These are phyloP conservation scores for Endoconidiophora laricicola DNA, from an alignment of 2,329 filamentous ascomycete genomes.

Conservation along the genomic window DNA sequence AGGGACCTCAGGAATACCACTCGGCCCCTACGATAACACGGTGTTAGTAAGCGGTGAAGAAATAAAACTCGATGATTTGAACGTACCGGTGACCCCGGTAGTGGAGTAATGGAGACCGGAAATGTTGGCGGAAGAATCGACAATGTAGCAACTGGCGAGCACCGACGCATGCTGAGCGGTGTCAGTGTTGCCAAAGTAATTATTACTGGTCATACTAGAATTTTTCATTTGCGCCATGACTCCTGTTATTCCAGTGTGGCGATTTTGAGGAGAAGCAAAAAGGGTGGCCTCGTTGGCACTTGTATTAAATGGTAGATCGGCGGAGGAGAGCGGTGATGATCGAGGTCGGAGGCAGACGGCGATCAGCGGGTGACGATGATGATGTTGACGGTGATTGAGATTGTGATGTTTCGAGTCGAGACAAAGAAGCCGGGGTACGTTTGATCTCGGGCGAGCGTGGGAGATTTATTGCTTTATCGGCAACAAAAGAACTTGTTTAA, in stretches of 20 bases:
- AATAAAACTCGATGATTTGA: not conserved
- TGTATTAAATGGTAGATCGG: not conserved
- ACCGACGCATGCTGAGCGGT: constrained; percentile 51
- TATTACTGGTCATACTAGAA: constrained; percentile 51
- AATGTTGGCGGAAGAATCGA: constrained; percentile 55
- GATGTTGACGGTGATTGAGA: not conserved
- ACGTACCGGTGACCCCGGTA: constrained; percentile 65
- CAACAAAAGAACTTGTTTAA: no score
- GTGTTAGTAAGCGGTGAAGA: constrained; percentile 2
- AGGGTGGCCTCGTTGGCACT: constrained; percentile 11
- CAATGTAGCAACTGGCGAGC: constrained; percentile 82
- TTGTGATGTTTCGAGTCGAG: not conserved
- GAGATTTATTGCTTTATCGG: no score
- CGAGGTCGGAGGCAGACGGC: not conserved
- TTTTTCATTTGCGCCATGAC: constrained; percentile 55
- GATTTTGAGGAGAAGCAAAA: not conserved
- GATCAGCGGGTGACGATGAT: not conserved
- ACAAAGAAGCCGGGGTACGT: no score
- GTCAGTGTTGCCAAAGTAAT: constrained; percentile 57
- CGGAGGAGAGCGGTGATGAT: not conserved
- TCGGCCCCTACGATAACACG: constrained; percentile 43
- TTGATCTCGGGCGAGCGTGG: no score
- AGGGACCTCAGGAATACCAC: constrained; percentile 90
- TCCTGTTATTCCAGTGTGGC: constrained; percentile 16
- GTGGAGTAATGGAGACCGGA: constrained; percentile 90